Percentiles rank a stretch among this genome's conserved stretches.
phyloP scores from a whole-genome alignment of 768 basidiomycete species.

The Russula earlei region DNA sequence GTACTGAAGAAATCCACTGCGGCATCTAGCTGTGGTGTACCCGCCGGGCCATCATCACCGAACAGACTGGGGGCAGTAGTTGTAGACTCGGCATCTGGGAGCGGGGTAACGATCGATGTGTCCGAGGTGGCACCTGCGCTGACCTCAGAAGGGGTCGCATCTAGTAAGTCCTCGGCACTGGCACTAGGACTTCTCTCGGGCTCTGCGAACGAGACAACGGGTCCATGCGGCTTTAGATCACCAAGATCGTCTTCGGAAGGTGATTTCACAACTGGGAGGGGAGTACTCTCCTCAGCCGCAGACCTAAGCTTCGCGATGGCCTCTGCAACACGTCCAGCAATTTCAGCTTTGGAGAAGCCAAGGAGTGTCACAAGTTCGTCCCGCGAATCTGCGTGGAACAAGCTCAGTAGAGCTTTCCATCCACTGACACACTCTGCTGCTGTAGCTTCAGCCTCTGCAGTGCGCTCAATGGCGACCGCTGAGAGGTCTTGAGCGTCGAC shows the following conservation, averaged over 20 bases:
- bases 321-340: constrained; percentile 67
- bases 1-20: constrained; percentile 87
- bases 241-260: constrained; percentile 29
- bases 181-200: constrained; percentile 46
- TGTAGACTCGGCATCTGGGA: constrained; percentile 64
- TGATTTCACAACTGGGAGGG: constrained; percentile 17
- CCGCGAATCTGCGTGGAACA: constrained; percentile 83
- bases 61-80: constrained; percentile 86
- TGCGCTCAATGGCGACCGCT: constrained; percentile 52
- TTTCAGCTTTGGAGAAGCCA: constrained; percentile 86
- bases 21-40: constrained; percentile 53
- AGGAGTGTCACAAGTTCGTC: constrained; percentile 85
- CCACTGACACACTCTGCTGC: constrained; percentile 37
- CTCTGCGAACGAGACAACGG: constrained; percentile 79
- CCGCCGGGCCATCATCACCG: constrained; percentile 60
- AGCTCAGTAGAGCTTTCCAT: constrained; percentile 82
- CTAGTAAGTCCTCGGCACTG: constrained; percentile 34
- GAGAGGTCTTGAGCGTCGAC: constrained; percentile 49
- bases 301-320: constrained; percentile 69
- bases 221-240: constrained; percentile 47
- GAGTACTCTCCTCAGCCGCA: constrained; percentile 27
- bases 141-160: constrained; percentile 67
- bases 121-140: constrained; percentile 59
- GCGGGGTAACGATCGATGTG: constrained; percentile 43
- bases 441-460: constrained; percentile 22